phyloP scores from a whole-genome alignment of 2,329 filamentous ascomycete genomes.

The Penicillium psychrosexuale region DNA sequence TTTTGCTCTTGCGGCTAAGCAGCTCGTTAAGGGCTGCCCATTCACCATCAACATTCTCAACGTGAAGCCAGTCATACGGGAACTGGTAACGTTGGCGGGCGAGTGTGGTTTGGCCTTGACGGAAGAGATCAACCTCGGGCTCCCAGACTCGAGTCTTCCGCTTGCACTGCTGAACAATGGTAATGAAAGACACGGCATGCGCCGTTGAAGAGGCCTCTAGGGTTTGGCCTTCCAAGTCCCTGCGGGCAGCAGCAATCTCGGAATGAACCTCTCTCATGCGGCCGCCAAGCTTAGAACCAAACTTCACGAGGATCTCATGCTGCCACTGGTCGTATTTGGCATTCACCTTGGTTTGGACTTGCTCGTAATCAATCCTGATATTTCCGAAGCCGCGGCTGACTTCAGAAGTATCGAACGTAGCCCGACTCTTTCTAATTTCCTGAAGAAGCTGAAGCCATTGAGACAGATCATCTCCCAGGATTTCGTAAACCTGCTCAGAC shows the following conservation, averaged over 20 bases:
- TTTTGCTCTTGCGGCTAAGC: constrained; percentile 84
- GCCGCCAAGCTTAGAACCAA: constrained; percentile 80
- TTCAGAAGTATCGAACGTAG: constrained; percentile 96
- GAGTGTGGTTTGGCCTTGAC: constrained; percentile 90
- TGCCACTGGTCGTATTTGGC: constrained; percentile 99
- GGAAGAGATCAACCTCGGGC: constrained; percentile 92
- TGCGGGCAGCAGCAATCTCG: constrained; percentile 85
- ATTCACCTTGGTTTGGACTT: constrained; percentile 97
- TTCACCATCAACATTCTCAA: constrained; percentile 93
- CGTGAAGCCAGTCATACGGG: constrained; percentile 87
- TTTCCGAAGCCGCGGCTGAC: constrained; percentile 90
- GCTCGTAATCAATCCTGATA: constrained; percentile 94
- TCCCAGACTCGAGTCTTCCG: constrained; percentile 91
- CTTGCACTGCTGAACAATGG: constrained; percentile 93
- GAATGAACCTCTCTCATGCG: constrained; percentile 90
- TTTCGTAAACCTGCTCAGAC: constrained; percentile 90
- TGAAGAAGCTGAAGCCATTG: constrained; percentile 95
- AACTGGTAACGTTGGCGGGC: constrained; percentile 91
- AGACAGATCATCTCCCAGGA: constrained; percentile 83
- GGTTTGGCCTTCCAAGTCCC: constrained; percentile 86
- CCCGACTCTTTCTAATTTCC: constrained; percentile 90
- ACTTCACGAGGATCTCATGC: constrained; percentile 91
- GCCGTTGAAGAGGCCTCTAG: constrained; percentile 93
- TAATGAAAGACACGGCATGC: constrained; percentile 97
- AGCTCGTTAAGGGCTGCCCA: constrained; percentile 94